Evolutionary conservation across 495 filamentous ascomycete species (phyloP).

Genomic region (Ascobolus immersus): DNA sequence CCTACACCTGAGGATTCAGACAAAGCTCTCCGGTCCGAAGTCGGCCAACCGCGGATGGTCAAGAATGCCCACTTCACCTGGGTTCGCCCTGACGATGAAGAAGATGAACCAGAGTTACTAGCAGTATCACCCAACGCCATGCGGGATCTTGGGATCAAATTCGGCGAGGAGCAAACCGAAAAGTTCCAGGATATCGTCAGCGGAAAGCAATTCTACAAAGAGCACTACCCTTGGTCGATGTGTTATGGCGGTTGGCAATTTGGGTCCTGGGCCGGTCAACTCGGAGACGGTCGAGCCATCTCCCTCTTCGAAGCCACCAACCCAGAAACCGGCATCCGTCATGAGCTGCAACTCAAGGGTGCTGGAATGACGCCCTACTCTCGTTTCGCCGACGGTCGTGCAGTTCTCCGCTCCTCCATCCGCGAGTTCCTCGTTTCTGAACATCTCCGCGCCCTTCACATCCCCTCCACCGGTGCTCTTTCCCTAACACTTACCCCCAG

Average conservation of each 20-base stretch:
- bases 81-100: slow-evolving; percentile 48
- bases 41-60: slow-evolving; percentile 65
- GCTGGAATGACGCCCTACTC: slow-evolving; percentile 84
- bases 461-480: slow-evolving; percentile 68
- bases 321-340: slow-evolving; percentile 39
- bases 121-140: slow-evolving; percentile 53
- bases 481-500: slow-evolving; percentile 53
- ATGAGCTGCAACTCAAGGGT: slow-evolving; percentile 84
- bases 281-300: slow-evolving; percentile 86
- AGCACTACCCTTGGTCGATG: slow-evolving; percentile 88
- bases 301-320: slow-evolving; percentile 79
- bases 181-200: slow-evolving; percentile 53
- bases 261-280: slow-evolving; percentile 80
- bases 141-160: slow-evolving; percentile 45
- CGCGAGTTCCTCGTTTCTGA: slow-evolving; percentile 85
- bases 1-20: slow-evolving; percentile 59
- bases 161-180: slow-evolving; percentile 38
- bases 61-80: slow-evolving; percentile 71
- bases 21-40: slow-evolving; percentile 43
- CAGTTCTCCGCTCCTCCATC: slow-evolving; percentile 71
- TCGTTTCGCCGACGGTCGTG: slow-evolving; percentile 91
- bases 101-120: slow-evolving; percentile 45
- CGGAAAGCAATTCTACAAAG: slow-evolving; percentile 50
- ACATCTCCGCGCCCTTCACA: slow-evolving; percentile 62
- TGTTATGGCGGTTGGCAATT: slow-evolving; percentile 84